phyloP scores from a whole-genome alignment of 108 stramenopile genomes.

The Bacterosira constricta region DNA sequence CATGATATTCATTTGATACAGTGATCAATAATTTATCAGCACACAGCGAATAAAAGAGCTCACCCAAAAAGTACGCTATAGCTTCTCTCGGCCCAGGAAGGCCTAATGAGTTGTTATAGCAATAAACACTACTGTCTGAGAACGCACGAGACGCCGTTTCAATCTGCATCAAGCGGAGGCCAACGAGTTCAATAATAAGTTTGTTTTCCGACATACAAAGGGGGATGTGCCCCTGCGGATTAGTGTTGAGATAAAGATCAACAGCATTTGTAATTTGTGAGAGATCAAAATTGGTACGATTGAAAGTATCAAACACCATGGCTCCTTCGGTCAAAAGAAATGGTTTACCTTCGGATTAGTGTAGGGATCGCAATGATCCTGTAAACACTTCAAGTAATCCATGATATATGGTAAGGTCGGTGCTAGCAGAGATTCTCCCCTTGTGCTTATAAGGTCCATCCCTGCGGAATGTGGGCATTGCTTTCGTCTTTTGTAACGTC shows the following conservation, averaged over 20 bases:
- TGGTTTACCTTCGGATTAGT: slow-evolving; percentile 68
- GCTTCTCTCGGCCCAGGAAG: slow-evolving; percentile 76
- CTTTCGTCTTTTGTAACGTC: background rate
- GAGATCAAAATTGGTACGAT: no score
- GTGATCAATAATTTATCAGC: background rate
- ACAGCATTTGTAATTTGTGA: no score
- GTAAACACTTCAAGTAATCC: slow-evolving; percentile 57
- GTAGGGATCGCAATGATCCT: slow-evolving; percentile 70
- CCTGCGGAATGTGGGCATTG: background rate
- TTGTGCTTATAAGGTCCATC: slow-evolving; percentile 22
- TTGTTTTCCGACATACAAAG: slow-evolving; percentile 88
- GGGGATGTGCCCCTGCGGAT: slow-evolving; percentile 71
- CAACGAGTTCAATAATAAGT: slow-evolving; percentile 69
- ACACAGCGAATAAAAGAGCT: slow-evolving; percentile 62
- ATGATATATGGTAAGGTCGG: slow-evolving; percentile 60
- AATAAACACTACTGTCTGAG: slow-evolving; percentile 72
- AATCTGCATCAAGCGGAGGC: slow-evolving; percentile 64
- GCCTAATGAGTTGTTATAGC: slow-evolving; percentile 82
- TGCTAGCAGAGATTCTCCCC: slow-evolving; percentile 50
- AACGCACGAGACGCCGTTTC: slow-evolving; percentile 75
- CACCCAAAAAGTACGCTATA: slow-evolving; percentile 82
- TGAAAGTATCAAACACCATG: no score
- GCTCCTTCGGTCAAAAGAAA: no score
- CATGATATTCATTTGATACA: background rate
- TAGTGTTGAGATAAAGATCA: slow-evolving; percentile 51